phyloP scores from a whole-genome alignment of 805 yeast species.

The Kluyveromyces lactis region DNA sequence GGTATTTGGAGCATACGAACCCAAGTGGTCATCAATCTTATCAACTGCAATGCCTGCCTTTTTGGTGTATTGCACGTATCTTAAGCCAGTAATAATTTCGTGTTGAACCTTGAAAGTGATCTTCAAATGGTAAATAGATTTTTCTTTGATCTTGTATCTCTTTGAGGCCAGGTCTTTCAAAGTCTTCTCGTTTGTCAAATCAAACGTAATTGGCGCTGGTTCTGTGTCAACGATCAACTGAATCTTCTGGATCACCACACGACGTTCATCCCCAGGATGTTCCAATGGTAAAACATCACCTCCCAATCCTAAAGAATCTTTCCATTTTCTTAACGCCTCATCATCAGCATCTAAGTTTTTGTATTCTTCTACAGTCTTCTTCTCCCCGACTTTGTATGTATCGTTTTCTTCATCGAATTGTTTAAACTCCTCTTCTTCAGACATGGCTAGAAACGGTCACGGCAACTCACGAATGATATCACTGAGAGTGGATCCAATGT shows the following conservation, averaged over 20 bases:
- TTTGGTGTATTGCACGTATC: constrained; percentile 76
- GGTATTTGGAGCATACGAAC: constrained; percentile 87
- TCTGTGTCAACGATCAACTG: constrained; percentile 61
- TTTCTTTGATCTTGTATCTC: constrained; percentile 72
- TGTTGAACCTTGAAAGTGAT: constrained; percentile 81
- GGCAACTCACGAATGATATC: no score
- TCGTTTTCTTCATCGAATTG: constrained; percentile 24
- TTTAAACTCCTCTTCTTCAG: constrained; percentile 30
- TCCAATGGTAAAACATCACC: constrained; percentile 56
- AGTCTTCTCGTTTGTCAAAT: constrained; percentile 54
- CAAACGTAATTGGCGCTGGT: constrained; percentile 53
- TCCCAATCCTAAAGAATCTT: constrained; percentile 72
- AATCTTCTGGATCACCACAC: constrained; percentile 74
- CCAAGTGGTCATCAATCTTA: constrained; percentile 78
- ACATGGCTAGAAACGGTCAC: constrained; percentile 10
- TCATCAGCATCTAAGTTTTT: constrained; percentile 80
- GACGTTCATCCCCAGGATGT: constrained; percentile 58
- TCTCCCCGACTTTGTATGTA: constrained; percentile 32
- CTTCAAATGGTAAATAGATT: constrained; percentile 59
- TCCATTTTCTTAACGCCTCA: constrained; percentile 87
- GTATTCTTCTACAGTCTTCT: constrained; percentile 80
- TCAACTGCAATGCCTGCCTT: constrained; percentile 85
- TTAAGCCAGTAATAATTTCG: constrained; percentile 84
- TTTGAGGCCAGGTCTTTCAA: constrained; percentile 51
- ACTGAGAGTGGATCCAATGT: no score